phyloP scores from a whole-genome alignment of 2,329 filamentous ascomycete species.

The Epichloe amarillans region DNA sequence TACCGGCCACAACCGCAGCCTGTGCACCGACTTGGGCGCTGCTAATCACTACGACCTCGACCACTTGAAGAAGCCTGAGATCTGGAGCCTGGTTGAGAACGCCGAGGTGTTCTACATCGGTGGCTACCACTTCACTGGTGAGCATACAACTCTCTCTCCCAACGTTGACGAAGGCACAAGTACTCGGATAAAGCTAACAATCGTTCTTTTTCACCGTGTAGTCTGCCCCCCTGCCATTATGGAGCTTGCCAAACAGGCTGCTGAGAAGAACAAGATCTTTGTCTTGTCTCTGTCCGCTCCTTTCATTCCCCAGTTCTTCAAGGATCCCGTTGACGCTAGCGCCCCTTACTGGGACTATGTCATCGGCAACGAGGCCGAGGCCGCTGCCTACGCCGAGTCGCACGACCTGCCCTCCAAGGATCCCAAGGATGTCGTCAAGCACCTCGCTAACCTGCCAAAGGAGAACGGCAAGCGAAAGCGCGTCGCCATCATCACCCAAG shows the following conservation, averaged over 20 bases:
- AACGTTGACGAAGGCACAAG: not conserved
- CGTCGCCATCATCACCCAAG: slow-evolving; percentile 86
- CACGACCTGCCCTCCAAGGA: slow-evolving; percentile 64
- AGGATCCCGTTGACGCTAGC: slow-evolving; percentile 77
- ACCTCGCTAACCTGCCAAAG: slow-evolving; percentile 82
- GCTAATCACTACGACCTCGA: slow-evolving; percentile 96
- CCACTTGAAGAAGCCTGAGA: slow-evolving; percentile 78
- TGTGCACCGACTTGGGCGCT: slow-evolving; percentile 89
- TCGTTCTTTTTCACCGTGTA: slow-evolving; percentile 9
- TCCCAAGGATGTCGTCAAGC: slow-evolving; percentile 72
- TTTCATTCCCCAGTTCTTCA: slow-evolving; percentile 97
- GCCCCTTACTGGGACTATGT: slow-evolving; percentile 91
- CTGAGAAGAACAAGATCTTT: slow-evolving; percentile 79
- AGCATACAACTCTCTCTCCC: slow-evolving; percentile 2
- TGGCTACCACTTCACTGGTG: slow-evolving; percentile 83
- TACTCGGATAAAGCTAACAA: not conserved
- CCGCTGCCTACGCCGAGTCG: slow-evolving; percentile 70
- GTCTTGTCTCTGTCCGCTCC: slow-evolving; percentile 86
- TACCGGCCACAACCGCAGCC: slow-evolving; percentile 86
- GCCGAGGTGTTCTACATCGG: slow-evolving; percentile 87
- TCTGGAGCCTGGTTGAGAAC: slow-evolving; percentile 85
- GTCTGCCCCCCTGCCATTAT: slow-evolving; percentile 85
- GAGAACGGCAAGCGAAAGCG: slow-evolving; percentile 75
- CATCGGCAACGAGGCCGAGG: slow-evolving; percentile 95
- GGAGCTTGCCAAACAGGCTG: slow-evolving; percentile 83